Conservation (phyloP, 345 rosid species). For the Citrus reticulata region DNA sequence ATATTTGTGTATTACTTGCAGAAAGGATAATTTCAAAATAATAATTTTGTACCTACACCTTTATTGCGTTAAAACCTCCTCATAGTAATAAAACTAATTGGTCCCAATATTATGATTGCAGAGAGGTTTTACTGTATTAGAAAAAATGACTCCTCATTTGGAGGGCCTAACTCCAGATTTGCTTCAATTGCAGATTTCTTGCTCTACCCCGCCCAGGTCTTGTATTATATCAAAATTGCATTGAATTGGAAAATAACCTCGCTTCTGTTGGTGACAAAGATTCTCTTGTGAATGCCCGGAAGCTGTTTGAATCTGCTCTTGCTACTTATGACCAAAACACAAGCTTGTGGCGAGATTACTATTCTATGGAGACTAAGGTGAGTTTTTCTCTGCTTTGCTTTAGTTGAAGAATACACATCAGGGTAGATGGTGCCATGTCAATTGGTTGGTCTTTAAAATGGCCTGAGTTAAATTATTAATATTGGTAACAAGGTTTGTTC, state of each 20-base stretch:
- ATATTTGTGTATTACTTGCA: no score
- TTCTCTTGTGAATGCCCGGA: constrained; percentile 53
- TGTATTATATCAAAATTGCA: constrained; percentile 57
- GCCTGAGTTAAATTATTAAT: background rate
- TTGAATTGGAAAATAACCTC: constrained; percentile 70
- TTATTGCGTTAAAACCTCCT: no score
- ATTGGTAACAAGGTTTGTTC: background rate
- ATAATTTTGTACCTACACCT: no score
- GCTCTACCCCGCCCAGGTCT: constrained; percentile 76
- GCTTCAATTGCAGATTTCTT: constrained; percentile 57
- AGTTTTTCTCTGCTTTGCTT: background rate
- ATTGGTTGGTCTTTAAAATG: background rate
- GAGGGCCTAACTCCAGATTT: constrained; percentile 2
- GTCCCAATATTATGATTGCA: no score
- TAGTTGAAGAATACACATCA: background rate
- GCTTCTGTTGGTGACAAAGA: constrained; percentile 54
- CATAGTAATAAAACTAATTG: no score
- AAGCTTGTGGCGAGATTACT: constrained; percentile 71
- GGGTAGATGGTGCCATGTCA: background rate
- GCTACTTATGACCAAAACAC: constrained; percentile 54
- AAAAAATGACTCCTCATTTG: background rate
- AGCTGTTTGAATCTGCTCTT: constrained; percentile 78
- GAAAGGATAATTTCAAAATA: no score
- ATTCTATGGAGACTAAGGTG: constrained; percentile 76
- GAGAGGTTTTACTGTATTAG: no score